Conservation (phyloP, 2,329 filamentous ascomycete species). For the Mollisiaceae sp. region DNA sequence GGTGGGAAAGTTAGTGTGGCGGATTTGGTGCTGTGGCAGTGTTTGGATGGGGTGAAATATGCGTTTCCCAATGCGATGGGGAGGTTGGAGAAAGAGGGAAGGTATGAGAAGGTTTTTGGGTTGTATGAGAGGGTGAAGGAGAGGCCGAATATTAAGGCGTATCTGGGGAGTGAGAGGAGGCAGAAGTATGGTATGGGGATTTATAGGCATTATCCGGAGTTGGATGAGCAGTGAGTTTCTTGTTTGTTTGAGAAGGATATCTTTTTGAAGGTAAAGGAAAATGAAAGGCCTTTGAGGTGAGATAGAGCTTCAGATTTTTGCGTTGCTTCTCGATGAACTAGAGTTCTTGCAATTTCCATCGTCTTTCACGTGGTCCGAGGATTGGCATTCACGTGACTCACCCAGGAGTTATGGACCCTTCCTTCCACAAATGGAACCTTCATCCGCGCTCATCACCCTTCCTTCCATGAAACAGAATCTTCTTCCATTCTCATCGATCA, state of each 20-base stretch:
- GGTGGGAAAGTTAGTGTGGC: constrained; percentile 70
- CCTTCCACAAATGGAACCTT: too few species aligned
- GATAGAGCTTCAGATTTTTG: background rate
- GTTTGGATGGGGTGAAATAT: constrained; percentile 56
- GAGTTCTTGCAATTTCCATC: too few species aligned
- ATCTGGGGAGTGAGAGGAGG: constrained; percentile 69
- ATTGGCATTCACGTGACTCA: too few species aligned
- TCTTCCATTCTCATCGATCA: too few species aligned
- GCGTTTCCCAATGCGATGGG: constrained; percentile 73
- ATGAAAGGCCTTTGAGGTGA: background rate
- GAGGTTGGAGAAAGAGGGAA: constrained; percentile 55
- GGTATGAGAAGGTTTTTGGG: constrained; percentile 63
- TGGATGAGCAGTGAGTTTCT: constrained; percentile 53
- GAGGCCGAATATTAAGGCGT: constrained; percentile 68
- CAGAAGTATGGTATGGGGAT: constrained; percentile 67
- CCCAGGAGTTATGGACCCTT: too few species aligned
- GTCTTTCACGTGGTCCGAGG: too few species aligned
- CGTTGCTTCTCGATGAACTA: too few species aligned
- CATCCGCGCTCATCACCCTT: too few species aligned
- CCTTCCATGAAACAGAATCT: too few species aligned
- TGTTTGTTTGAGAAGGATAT: too few species aligned
- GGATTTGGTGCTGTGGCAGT: constrained; percentile 50
- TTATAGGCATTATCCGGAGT: constrained; percentile 74
- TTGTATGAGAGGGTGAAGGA: constrained; percentile 68
- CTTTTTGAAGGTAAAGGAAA: background rate